Evolutionary conservation across 148 eudicot genomes (phyloP), one percentile per base, ranked within the genome.

Genomic region (Diospyros lotus): DNA sequence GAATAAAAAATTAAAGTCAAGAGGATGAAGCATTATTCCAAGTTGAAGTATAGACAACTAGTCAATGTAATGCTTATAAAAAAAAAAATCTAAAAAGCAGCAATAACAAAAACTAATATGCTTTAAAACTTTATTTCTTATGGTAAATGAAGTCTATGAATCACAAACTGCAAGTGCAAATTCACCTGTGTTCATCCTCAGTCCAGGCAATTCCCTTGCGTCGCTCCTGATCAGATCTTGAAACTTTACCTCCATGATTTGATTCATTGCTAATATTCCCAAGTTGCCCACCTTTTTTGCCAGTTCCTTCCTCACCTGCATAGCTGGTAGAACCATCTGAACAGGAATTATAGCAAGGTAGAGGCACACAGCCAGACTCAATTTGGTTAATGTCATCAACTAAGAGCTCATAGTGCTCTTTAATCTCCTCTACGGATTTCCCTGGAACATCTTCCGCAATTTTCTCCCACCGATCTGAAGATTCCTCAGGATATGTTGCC

Each of bases 171-270:
- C 12, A 69, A 55, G 9, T n/a, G 40, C 9, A 60, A 78, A 69
- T 66, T 82, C 64, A 91, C 98, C 93, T 92, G 91, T 94, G 98
- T 68, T 94, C 98, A 56, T 94, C 98, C 84, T 92, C 98, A 5
- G 98, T 92, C 98, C 98, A 94, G 73, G 98, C 93, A 69, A 94
- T 90, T 62, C 98, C 98, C 78, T 87, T 94, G 38, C 98, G 87
- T 2, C 98, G 92, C 73, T 94, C 97, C 82, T 94, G 98, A 40
- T 94, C 98, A n/a, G 92, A 70, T 74, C 64, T 90, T 9, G 89
- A 85, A 12, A 83, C 80, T 87, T 89, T 92, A 74, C 85, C 86
- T 68, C 89, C 94, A 13, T 82, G 84, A 87, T 75, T 88, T 28
- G 87, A 79, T 59, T 90, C 95, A 65, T 85, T 66, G 74, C 74